Conservation (phyloP, 1,139 yeast genomes). For the Fermentozyma sake region DNA sequence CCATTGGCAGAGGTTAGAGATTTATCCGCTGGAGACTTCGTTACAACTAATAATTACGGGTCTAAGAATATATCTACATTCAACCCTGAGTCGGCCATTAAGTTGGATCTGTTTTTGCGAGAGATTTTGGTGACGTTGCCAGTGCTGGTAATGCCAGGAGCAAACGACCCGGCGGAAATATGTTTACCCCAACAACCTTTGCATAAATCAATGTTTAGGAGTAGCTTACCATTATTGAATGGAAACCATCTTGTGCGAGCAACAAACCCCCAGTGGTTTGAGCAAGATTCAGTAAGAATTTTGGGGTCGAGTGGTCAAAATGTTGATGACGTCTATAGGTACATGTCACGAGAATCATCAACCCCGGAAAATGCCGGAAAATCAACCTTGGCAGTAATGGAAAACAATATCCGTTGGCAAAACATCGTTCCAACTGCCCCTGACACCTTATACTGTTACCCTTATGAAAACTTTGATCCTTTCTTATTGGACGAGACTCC, state of each 20-base stretch:
- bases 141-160: slow-evolving; percentile 81
- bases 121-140: slow-evolving; percentile 61
- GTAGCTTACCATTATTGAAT: slow-evolving; percentile 41
- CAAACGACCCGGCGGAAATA: slow-evolving; percentile 73
- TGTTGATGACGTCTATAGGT: slow-evolving; percentile 69
- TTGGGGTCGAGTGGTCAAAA: slow-evolving; percentile 86
- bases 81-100: slow-evolving; percentile 34
- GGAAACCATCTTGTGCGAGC: slow-evolving; percentile 37
- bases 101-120: slow-evolving; percentile 54
- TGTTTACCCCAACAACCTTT: slow-evolving; percentile 89
- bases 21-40: slow-evolving; percentile 23
- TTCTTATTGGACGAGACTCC: slow-evolving; percentile 76
- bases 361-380: slow-evolving; percentile 4
- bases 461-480: slow-evolving; percentile 78
- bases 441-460: slow-evolving; percentile 88
- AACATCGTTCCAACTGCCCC: slow-evolving; percentile 94
- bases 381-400: slow-evolving; percentile 46
- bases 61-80: slow-evolving; percentile 50
- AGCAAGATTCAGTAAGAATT: slow-evolving; percentile 45
- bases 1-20: slow-evolving; percentile 21
- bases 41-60: slow-evolving; percentile 44
- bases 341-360: slow-evolving; percentile 26
- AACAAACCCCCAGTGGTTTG: slow-evolving; percentile 78
- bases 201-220: slow-evolving; percentile 65
- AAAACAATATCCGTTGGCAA: slow-evolving; percentile 74